Percentiles rank a stretch among this genome's conserved stretches.
These are phyloP conservation scores for Clavispora asparagi DNA, from an alignment of 805 yeast genomes.

Conservation along the genomic window DNA sequence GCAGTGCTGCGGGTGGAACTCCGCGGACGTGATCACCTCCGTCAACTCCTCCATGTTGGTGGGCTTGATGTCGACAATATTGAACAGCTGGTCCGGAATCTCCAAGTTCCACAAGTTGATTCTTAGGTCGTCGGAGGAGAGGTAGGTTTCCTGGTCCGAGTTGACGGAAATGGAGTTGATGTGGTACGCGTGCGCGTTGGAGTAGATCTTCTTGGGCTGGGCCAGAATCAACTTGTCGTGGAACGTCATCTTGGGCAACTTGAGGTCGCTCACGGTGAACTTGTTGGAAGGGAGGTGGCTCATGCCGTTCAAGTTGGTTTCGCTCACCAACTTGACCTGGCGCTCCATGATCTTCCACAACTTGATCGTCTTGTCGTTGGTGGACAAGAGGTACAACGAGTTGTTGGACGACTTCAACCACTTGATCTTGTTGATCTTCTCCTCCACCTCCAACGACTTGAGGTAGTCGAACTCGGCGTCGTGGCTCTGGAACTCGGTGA, in stretches of 20 bases:
- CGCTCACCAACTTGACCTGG: constrained; percentile 85
- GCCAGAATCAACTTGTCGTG: constrained; percentile 96
- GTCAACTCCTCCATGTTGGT: constrained; percentile 98
- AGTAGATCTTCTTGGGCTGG: constrained; percentile 83
- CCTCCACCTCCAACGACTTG: constrained; percentile 94
- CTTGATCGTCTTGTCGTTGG: constrained; percentile 98
- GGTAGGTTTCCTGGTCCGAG: constrained; percentile 92
- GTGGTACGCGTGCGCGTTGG: constrained; percentile 98
- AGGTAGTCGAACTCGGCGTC: constrained; percentile 98
- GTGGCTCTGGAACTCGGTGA: constrained; percentile 96
- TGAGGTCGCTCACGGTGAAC: constrained; percentile 41
- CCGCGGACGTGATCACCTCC: constrained; percentile 94
- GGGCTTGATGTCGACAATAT: constrained; percentile 96
- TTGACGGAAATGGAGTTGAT: constrained; percentile 93
- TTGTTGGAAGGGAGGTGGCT: constrained; percentile 20
- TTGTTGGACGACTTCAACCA: constrained; percentile 89
- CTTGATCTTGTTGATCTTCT: constrained; percentile 93
- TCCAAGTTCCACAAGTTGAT: constrained; percentile 94
- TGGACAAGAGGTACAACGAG: constrained; percentile 83
- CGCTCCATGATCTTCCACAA: constrained; percentile 95
- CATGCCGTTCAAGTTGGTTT: constrained; percentile 59
- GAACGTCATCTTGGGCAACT: constrained; percentile 81
- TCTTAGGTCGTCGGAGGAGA: constrained; percentile 89
- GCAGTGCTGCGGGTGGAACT: constrained; percentile 91
- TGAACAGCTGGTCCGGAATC: constrained; percentile 91